Base-by-base conservation (phyloP, 176 grass and related monocot species). In the Oryza coarctata region DNA sequence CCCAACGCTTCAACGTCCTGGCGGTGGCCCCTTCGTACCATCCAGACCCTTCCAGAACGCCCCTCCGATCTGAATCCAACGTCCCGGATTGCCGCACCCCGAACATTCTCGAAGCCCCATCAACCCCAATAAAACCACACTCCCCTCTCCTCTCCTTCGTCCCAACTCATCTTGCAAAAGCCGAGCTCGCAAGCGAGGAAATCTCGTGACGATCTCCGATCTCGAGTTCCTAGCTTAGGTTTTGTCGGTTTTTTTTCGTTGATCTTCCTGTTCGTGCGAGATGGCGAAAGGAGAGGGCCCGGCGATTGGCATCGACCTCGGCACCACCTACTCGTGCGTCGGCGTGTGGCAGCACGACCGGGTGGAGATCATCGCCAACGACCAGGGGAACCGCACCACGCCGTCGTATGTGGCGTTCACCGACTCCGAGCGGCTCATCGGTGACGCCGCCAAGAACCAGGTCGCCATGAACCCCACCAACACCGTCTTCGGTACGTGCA, bases 391-490 rank as follows among this genome's bases (percentile, higher is more conserved):
- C 78, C 91, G 94, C 72, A 95, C 93, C 63, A 95, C 93, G 34
- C 93, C 90, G 26, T 95, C 87, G 14, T 95, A 95, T 27, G 93
- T 92, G 14, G 90, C 85, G 13, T 92, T 95, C 78, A 95, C 93
- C 60, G 90, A 92, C 78, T 90, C 90, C 73, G 93, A 97, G 83
- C 86, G 94, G 23, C 86, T 97, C 83, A 91, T 97, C 83, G 90
- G 94, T 49, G 90, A 97, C 27, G 90, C 94, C 1, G 94, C 94
- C 11, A 97, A 93, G 94, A 97, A 97, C 75, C 94, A 97, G 94
- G 94, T 93, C 83, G 94, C 94, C 88, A 96, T 96, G 94, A 96
- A 96, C 86, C 90, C 94, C 50, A 91, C 52, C 88, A 96, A 96
- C 84, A 96, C 94, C 65, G 94, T 96, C 50, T 96, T 97, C 63